These are phyloP conservation scores for Triticum aestivum DNA, from an alignment of 176 grass and related monocot genomes.

Conservation along the genomic window DNA sequence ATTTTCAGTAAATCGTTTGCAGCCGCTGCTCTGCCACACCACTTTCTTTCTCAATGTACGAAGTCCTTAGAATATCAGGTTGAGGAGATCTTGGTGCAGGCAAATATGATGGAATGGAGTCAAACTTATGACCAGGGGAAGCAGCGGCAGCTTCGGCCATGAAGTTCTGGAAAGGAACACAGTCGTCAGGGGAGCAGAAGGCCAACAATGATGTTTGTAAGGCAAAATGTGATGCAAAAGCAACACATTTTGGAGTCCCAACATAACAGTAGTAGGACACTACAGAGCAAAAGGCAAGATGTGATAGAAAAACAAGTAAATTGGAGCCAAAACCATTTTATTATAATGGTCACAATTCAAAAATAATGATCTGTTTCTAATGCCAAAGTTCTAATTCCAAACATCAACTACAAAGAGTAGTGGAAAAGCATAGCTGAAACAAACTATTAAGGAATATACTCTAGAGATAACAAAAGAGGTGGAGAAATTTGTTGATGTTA, in stretches of 20 bases:
- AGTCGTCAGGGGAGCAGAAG: constrained; percentile 23
- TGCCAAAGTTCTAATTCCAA: neutral
- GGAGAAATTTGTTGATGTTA: neutral
- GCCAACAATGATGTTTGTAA: neutral
- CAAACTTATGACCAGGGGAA: constrained; percentile 47
- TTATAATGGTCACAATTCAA: neutral
- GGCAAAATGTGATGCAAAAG: neutral
- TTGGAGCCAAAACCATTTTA: neutral
- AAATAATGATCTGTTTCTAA: neutral
- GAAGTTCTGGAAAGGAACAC: constrained; percentile 43
- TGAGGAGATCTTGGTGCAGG: constrained; percentile 30
- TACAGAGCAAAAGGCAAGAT: neutral
- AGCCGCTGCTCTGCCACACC: constrained; percentile 29
- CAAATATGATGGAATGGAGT: constrained; percentile 51
- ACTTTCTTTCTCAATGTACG: constrained; percentile 1
- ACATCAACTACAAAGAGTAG: neutral
- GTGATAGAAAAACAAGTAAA: constrained; percentile 8
- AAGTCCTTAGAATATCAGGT: constrained; percentile 2
- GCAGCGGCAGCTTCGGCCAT: constrained; percentile 45
- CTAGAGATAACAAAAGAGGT: neutral
- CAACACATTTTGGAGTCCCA: constrained; percentile 3
- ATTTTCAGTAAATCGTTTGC: constrained; percentile 44
- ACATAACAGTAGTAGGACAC: neutral
- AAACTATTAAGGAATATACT: constrained; percentile 5
- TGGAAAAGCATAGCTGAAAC: neutral